Evolutionary conservation across 1,284 basidiomycete species (phyloP).

Genomic region (Sparassis latifolia): DNA sequence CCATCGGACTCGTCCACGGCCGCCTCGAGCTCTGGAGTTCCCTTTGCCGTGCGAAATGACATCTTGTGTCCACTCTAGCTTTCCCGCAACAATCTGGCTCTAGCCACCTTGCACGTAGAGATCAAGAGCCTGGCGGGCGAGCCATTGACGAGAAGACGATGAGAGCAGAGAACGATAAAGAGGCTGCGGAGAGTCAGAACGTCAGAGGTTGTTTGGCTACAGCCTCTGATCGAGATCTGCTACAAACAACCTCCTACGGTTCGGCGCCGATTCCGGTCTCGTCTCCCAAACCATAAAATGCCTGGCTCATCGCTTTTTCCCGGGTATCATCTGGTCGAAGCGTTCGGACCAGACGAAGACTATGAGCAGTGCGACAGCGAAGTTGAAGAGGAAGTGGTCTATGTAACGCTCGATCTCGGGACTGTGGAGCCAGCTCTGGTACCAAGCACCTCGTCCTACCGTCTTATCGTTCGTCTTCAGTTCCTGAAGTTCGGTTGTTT

Average conservation of each 20-base stretch:
- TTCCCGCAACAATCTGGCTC: no score
- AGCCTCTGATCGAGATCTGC: not conserved
- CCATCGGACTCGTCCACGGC: no score
- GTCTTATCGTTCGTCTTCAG: slow-evolving; percentile 57
- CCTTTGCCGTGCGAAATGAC: no score
- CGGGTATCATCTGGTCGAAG: slow-evolving; percentile 56
- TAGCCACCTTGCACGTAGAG: no score
- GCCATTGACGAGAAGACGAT: no score
- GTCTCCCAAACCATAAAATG: not conserved
- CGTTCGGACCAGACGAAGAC: slow-evolving; percentile 52
- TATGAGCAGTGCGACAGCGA: slow-evolving; percentile 46
- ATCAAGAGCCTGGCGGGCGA: no score
- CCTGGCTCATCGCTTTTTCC: slow-evolving; percentile 26
- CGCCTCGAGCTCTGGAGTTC: no score
- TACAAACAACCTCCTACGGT: not conserved
- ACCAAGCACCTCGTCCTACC: slow-evolving; percentile 58
- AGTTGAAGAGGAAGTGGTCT: slow-evolving; percentile 47
- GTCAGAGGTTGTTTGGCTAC: not conserved
- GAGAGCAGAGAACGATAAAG: no score
- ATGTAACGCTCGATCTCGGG: slow-evolving; percentile 68
- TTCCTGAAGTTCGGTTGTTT: not conserved
- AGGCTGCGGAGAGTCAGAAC: no score
- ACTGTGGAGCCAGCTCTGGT: slow-evolving; percentile 66
- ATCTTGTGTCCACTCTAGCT: no score
- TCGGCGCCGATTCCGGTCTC: not conserved